Evolutionary conservation across 768 basidiomycete species (phyloP).

Genomic region (Amylocystis lapponica): DNA sequence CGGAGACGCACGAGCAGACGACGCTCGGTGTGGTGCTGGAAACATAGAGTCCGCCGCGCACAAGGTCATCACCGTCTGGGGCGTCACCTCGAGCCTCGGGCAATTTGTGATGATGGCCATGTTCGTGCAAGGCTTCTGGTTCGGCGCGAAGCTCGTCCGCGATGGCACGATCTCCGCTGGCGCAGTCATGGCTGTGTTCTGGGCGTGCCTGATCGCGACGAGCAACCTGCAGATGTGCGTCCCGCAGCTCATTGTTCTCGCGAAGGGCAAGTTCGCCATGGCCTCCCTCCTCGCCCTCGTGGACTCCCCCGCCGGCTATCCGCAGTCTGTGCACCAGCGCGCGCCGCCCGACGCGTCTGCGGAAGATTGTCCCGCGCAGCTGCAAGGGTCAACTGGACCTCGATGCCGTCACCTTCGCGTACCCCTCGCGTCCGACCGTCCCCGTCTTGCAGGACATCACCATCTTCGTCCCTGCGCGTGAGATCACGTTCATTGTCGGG

Average conservation of each 20-base stretch:
- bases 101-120: constrained; percentile 86
- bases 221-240: constrained; percentile 85
- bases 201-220: constrained; percentile 91
- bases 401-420: constrained; percentile 57
- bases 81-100: constrained; percentile 53
- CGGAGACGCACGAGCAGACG: constrained; percentile 48
- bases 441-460: constrained; percentile 53
- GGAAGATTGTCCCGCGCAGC: constrained; percentile 57
- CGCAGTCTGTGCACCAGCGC: constrained; percentile 7
- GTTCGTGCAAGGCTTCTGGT: constrained; percentile 98
- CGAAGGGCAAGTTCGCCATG: constrained; percentile 82
- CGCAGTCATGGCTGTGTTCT: constrained; percentile 94
- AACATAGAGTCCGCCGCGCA: constrained; percentile 42
- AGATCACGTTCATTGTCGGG: constrained; percentile 79
- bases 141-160: constrained; percentile 84
- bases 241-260: constrained; percentile 69
- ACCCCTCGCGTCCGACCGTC: constrained; percentile 63
- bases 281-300: constrained; percentile 59
- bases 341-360: constrained; percentile 29
- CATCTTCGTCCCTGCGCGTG: constrained; percentile 64
- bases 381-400: constrained; percentile 72
- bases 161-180: constrained; percentile 63
- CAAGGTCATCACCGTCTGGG: constrained; percentile 69
- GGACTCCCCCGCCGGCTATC: constrained; percentile 22
- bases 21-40: constrained; percentile 41